Percentiles rank a stretch among this genome's conserved stretches.
Conservation (phyloP, 139 green algal genomes). For the Picochlorum sp. region DNA sequence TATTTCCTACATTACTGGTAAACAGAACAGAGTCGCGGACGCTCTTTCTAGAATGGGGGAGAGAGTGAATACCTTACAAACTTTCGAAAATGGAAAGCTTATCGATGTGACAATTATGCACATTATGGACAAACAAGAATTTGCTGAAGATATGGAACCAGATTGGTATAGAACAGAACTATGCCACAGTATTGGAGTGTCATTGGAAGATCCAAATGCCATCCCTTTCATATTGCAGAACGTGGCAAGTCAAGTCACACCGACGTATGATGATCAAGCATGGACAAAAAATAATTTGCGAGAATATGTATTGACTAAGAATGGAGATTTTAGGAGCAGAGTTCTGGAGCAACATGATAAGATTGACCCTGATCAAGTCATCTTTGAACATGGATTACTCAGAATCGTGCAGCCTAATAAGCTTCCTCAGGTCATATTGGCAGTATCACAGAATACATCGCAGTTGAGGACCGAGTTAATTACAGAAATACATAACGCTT, state of each 20-base stretch:
- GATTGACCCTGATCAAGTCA: not conserved
- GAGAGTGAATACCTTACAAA: not conserved
- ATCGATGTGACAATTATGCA: not conserved
- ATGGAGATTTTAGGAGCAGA: not conserved
- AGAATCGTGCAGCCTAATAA: not conserved
- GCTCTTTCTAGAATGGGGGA: slow-evolving; percentile 4
- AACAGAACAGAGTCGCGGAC: not conserved
- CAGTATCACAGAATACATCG: not conserved
- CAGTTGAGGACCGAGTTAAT: slow-evolving; percentile 12
- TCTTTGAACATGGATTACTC: not conserved
- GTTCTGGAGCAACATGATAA: slow-evolving; percentile 1
- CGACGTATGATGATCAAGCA: not conserved
- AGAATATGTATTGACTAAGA: not conserved
- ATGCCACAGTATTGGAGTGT: not conserved
- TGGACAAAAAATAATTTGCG: not conserved
- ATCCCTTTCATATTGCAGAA: not conserved
- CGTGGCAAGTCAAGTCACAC: too few relatives aligned
- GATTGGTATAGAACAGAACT: not conserved
- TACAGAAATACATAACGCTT: slow-evolving; percentile 6
- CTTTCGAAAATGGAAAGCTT: not conserved
- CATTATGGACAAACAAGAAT: not conserved
- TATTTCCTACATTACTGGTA: too few relatives aligned
- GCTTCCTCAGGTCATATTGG: not conserved
- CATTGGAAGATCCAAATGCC: not conserved
- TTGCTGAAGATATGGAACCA: not conserved